phyloP scores from a whole-genome alignment of 306 rosid species.

The Mimosa pudica region DNA sequence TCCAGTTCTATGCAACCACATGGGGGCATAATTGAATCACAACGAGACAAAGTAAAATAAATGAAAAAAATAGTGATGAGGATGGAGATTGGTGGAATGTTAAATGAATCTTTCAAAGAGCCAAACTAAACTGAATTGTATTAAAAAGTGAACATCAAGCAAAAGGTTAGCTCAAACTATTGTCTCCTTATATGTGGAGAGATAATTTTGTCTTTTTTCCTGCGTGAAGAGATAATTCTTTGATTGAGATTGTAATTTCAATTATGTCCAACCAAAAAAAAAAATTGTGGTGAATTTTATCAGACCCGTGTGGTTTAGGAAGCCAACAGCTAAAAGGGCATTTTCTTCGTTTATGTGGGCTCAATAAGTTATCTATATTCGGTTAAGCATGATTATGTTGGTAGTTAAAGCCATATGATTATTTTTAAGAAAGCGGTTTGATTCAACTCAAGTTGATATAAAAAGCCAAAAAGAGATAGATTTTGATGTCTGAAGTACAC shows the following conservation, averaged over 20 bases:
- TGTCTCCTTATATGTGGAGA: neutral
- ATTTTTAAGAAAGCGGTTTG: neutral
- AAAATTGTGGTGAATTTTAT: neutral
- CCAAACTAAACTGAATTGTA: neutral
- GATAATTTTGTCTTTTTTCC: neutral
- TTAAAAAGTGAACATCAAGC: neutral
- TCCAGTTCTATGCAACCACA: too few relatives aligned
- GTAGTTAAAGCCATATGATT: neutral
- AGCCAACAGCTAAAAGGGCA: neutral
- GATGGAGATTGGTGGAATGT: neutral
- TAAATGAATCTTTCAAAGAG: neutral
- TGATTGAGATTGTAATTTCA: constrained; percentile 17
- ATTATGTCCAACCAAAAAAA: neutral
- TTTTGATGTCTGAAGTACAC: neutral
- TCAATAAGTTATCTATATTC: neutral
- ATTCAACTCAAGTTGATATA: neutral
- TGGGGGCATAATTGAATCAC: too few relatives aligned
- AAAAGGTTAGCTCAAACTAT: neutral
- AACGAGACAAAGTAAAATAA: neutral
- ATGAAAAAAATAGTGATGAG: neutral
- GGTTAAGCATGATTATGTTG: neutral
- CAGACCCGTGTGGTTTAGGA: neutral
- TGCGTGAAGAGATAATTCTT: neutral
- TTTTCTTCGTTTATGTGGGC: neutral
- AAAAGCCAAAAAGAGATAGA: neutral